These are phyloP conservation scores for Biancaea sappan DNA, from an alignment of 306 rosid species.

Conservation along the genomic window DNA sequence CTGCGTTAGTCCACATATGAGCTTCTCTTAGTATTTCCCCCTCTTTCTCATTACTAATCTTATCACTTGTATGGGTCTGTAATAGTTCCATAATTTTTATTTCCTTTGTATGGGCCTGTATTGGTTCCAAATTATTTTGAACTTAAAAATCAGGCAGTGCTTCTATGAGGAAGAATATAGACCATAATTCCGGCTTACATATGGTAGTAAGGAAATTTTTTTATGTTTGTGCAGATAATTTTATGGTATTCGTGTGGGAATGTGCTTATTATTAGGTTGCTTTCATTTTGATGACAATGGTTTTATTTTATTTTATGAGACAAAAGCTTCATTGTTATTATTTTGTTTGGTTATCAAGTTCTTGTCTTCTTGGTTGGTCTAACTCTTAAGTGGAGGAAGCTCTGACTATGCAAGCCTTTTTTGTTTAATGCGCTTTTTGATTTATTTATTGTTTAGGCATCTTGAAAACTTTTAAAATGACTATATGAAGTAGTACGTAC, in stretches of 20 bases:
- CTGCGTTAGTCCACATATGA: conserved; percentile 5
- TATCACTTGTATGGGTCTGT: not conserved
- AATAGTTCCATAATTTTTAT: not conserved
- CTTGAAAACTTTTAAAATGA: conserved; percentile 24
- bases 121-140: not conserved
- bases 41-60: not conserved
- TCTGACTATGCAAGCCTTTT: not conserved
- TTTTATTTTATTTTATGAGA: not conserved
- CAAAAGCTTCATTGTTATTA: not conserved
- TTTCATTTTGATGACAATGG: not conserved
- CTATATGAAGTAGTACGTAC: conserved; percentile 7
- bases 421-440: not conserved
- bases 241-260: not conserved
- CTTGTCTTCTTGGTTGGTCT: not conserved
- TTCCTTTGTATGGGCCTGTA: not conserved
- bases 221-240: not conserved
- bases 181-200: not conserved
- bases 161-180: not conserved
- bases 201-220: not conserved
- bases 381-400: conserved; percentile 8
- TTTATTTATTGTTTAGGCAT: not conserved
- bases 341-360: conserved; percentile 1
- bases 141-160: not conserved
- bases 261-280: not conserved
- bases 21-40: not conserved